Evolutionary conservation across 805 yeast genomes (phyloP), one percentile per base, ranked within the genome.

Genomic region (Metschnikowia lochheadii): DNA sequence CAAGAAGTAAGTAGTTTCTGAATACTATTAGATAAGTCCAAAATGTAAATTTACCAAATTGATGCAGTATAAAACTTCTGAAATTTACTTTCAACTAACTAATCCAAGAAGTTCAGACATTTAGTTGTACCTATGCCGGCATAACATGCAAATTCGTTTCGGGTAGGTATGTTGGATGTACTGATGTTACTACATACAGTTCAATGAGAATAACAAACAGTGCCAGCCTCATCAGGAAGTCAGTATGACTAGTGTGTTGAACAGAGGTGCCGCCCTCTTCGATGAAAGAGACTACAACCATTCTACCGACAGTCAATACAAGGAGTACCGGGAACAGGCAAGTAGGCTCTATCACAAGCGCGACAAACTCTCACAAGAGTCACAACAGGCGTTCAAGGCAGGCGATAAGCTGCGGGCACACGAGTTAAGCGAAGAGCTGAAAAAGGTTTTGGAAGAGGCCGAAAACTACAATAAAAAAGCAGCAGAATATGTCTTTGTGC

Each of bases 401-500:
- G 97, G 97, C 3, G 86, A 90, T 62, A 84, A 84, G 49, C 77
- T 75, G 11, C 69, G 68, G 56, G 98, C 98, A 1, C 84, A 85
- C 57, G 80, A 81, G 52, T 72, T 87, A 52, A 85, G 95, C 46
- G 82, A 80, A 35, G 70, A 83, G 62, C 84, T 92, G 32, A 85
- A 88, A 62, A 64, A 76, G 53, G 82, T 81, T 52, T 73, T 72
- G 29, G 67, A 62, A 0, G 69, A 83, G 56, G 94, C 89, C 33
- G 96, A 89, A 40, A 64, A 73, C 36, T 81, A 76, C 63, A 91
- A 91, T 67, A 70, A 75, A 17, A 81, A 83, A 66, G 99, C 98
- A 3, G 97, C 97, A 1, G 89, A 84, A 65, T 90, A 84, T 62
- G 96, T 88, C 1, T 92, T 92, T 65, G 73, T 84, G 40, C 91